These are phyloP conservation scores for Glomus cerebriforme DNA, from an alignment of 192 early-diverging fungal species.

Conservation along the genomic window DNA sequence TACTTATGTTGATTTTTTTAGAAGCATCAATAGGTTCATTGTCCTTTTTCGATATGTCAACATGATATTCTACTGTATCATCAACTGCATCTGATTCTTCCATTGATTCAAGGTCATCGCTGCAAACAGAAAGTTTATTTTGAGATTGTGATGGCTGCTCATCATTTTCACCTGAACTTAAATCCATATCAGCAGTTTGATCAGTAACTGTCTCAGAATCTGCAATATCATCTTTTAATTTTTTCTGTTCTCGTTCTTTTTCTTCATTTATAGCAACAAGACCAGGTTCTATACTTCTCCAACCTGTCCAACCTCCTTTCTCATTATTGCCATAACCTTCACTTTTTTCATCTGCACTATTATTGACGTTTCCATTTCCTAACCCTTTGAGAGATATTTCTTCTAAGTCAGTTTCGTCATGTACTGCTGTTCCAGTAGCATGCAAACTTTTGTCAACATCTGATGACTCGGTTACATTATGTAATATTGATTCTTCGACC, in stretches of 20 bases:
- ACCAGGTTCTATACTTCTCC: conserved; percentile 15
- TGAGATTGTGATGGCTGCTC: neutral
- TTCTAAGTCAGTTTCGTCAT: neutral
- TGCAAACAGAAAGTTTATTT: neutral
- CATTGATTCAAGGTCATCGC: neutral
- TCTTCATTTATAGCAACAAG: neutral
- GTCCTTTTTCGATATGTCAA: neutral
- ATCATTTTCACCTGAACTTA: neutral
- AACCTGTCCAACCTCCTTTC: conserved; percentile 26
- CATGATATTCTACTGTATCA: neutral
- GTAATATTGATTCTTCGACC: neutral
- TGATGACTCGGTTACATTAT: neutral
- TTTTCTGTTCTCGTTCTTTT: neutral
- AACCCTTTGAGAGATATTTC: neutral
- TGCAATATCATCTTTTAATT: neutral
- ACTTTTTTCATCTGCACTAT: neutral
- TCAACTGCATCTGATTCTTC: neutral
- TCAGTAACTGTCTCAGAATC: neutral
- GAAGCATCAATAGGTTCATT: neutral
- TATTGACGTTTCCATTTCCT: neutral
- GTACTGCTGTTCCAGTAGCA: too few relatives aligned
- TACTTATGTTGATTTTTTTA: neutral
- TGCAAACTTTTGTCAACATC: neutral
- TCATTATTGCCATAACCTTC: neutral
- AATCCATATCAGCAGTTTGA: conserved; percentile 14